phyloP scores from a whole-genome alignment of 352 stramenopile species.

The Phytophthora sojae region DNA sequence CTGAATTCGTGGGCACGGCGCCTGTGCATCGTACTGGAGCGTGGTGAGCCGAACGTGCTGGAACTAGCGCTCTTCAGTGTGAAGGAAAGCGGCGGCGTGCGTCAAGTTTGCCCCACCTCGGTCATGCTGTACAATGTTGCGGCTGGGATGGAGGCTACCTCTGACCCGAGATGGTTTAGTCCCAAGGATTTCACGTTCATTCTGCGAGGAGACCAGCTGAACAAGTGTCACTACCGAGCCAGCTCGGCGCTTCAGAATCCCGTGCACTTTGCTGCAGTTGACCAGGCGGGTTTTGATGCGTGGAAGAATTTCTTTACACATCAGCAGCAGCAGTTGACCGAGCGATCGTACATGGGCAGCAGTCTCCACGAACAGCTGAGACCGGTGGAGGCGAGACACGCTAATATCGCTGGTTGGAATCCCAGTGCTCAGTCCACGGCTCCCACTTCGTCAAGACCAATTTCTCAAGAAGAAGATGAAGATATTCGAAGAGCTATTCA shows the following conservation, averaged over 20 bases:
- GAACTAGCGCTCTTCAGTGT: slow-evolving; percentile 81
- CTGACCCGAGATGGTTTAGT: slow-evolving; percentile 79
- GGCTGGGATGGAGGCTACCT: slow-evolving; percentile 47
- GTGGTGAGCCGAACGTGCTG: slow-evolving; percentile 60
- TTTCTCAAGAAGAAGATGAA: slow-evolving; percentile 50
- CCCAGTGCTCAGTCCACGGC: neutral
- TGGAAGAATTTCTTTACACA: slow-evolving; percentile 72
- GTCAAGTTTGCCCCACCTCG: slow-evolving; percentile 60
- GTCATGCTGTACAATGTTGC: slow-evolving; percentile 73
- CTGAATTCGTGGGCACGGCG: slow-evolving; percentile 70
- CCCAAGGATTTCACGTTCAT: slow-evolving; percentile 70
- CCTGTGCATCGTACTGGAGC: slow-evolving; percentile 78
- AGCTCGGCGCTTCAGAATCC: slow-evolving; percentile 41
- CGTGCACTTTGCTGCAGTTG: slow-evolving; percentile 67
- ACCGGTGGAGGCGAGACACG: neutral
- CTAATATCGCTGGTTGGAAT: slow-evolving; percentile 19
- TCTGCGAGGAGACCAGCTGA: slow-evolving; percentile 46
- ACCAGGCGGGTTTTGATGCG: slow-evolving; percentile 50
- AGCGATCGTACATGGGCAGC: neutral
- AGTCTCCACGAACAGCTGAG: slow-evolving; percentile 19
- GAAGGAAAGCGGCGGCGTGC: slow-evolving; percentile 44
- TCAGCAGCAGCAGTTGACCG: slow-evolving; percentile 52
- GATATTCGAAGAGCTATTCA: slow-evolving; percentile 64
- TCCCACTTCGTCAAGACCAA: slow-evolving; percentile 6
- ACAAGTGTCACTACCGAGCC: slow-evolving; percentile 45